These are phyloP conservation scores for Rhizoclosmatium globosum DNA, from an alignment of 192 early-diverging fungal species.

Conservation along the genomic window DNA sequence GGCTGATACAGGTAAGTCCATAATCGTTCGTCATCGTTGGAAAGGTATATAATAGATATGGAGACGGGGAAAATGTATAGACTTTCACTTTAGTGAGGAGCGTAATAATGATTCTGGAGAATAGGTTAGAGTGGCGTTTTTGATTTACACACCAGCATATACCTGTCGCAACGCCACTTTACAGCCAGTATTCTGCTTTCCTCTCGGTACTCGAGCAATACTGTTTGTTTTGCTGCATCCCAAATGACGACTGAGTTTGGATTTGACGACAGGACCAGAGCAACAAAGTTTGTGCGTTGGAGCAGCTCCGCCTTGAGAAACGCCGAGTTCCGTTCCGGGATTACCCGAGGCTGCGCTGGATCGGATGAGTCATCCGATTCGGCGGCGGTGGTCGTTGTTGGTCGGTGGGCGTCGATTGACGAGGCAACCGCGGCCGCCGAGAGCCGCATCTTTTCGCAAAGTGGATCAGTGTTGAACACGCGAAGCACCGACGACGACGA, in stretches of 20 bases:
- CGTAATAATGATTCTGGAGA: constrained; percentile 74
- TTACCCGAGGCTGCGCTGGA: constrained; percentile 53
- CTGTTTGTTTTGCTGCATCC: constrained; percentile 78
- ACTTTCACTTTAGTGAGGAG: constrained; percentile 82
- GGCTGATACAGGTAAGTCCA: constrained; percentile 76
- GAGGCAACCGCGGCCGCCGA: background rate
- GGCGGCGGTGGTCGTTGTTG: background rate
- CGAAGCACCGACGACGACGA: background rate
- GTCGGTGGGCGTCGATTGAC: background rate
- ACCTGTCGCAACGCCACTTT: constrained; percentile 79
- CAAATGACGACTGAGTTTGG: constrained; percentile 88
- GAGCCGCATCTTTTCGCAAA: constrained; percentile 25
- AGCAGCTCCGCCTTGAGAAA: constrained; percentile 84
- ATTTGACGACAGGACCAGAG: constrained; percentile 83
- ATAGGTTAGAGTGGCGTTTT: background rate
- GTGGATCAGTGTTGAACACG: constrained; percentile 26
- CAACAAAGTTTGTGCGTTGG: constrained; percentile 85
- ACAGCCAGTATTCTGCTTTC: constrained; percentile 82
- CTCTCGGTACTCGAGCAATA: constrained; percentile 81
- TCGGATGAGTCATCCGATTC: background rate
- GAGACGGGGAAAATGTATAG: constrained; percentile 73
- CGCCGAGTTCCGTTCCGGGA: constrained; percentile 49
- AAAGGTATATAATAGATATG: constrained; percentile 79
- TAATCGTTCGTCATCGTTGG: constrained; percentile 87
- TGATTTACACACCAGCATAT: constrained; percentile 1